Base-by-base conservation (phyloP, 192 early-diverging fungal species). In the Backusella morwellensis region DNA sequence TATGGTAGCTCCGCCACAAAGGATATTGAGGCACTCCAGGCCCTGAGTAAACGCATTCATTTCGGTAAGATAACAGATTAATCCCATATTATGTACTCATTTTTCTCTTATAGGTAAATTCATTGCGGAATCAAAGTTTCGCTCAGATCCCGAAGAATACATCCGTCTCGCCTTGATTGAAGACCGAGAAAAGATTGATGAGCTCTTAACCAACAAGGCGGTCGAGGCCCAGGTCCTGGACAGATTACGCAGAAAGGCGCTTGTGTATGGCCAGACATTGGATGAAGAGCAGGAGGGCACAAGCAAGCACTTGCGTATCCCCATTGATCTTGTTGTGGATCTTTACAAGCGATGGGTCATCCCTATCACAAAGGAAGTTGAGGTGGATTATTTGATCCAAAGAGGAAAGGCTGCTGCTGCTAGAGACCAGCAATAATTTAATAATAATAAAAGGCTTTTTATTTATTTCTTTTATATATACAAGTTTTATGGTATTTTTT, bases 121-220 rank as follows among this genome's bases (percentile, higher is more conserved):
- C 80, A 93, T 98, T 35, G 97, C 97, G 29, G 98, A 99, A 82
- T 92, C 96, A 26, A 99, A 99, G 85, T 99, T 99, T 84, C 91
- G 96, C 93, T 82, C 92, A 88, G 41, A 78, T 74, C 66, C 78
- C 82, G 74, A 80, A 34, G 82, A 80, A 68, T 84, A 84, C 35
- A 76, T 67, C 14, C 76, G 70, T 14, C 54, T 84, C 3, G 82
- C 82, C 1, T 83, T 90, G 72, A 82, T 84, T 42, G 77, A 88
- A 59, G 94, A 99, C 74, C 82, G 90, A 15, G 87, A 92, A 7
- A 92, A 89, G 4, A 89, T 98, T 66, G 91, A 95, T 84, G 89
- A 93, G 36, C 87, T 98, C 17, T 85, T 99, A 38, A 99, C 97
- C 15, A 98, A 99, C 85, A 79, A 81, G 23, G 85, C 79, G 0